Evolutionary conservation across 345 rosid genomes (phyloP).

Genomic region (Dovyalis caffra): DNA sequence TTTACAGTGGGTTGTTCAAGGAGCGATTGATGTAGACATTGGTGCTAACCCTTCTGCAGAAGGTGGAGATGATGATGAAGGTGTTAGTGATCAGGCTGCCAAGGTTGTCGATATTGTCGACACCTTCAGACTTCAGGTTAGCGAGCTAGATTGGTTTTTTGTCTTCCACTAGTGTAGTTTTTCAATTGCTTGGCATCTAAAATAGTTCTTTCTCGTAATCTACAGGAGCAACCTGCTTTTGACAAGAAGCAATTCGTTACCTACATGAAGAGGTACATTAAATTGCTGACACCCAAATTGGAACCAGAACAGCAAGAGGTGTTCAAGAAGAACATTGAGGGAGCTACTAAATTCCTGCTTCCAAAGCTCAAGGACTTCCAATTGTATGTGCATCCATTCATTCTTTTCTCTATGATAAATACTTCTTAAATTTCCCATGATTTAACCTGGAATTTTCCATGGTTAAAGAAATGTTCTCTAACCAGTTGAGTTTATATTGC

Average conservation of each 20-base stretch:
- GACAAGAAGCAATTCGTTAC: slow-evolving; percentile 80
- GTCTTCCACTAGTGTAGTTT: too few relatives aligned
- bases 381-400: slow-evolving; percentile 82
- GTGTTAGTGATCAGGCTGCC: slow-evolving; percentile 71
- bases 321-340: slow-evolving; percentile 85
- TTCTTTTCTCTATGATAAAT: background rate
- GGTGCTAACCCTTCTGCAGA: slow-evolving; percentile 99
- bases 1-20: slow-evolving; percentile 77
- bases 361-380: slow-evolving; percentile 81
- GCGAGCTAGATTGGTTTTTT: background rate
- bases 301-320: slow-evolving; percentile 42
- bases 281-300: slow-evolving; percentile 41
- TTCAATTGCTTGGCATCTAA: background rate
- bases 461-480: background rate
- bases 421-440: background rate
- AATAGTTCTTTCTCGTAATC: background rate
- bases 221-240: slow-evolving; percentile 89
- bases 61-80: slow-evolving; percentile 75
- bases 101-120: slow-evolving; percentile 96
- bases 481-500: slow-evolving; percentile 5
- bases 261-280: slow-evolving; percentile 69
- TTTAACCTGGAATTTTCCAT: background rate
- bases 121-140: slow-evolving; percentile 96
- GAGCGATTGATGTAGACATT: slow-evolving; percentile 70
- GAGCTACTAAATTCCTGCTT: slow-evolving; percentile 84